Base-by-base conservation (phyloP, 129 eudicot genomes). In the Chrysanthemum makinoi region DNA sequence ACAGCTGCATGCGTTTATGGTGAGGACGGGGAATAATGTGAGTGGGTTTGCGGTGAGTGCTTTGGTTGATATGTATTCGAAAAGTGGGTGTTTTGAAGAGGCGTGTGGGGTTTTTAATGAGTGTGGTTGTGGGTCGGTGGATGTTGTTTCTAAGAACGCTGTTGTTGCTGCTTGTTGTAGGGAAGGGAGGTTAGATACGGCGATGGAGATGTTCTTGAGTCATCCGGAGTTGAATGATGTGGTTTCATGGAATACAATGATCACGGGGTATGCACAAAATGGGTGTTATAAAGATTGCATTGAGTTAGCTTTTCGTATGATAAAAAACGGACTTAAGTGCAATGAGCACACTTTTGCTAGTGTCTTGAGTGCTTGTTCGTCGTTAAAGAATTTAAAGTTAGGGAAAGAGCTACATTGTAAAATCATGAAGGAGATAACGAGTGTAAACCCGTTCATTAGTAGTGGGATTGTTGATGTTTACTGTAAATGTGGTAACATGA, bases 141-240 rank as follows among this genome's bases (percentile, higher is more conserved):
- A 90, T 64, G 78, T 75, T 65, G 96, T 86, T 49, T 85, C 95
- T 1, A 94, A 87, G 76, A 94, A 94, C 66, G 95, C 97, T 3
- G 80, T 81, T 68, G 79, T 94, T n/a, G 99, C 97, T 13, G 97
- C 99, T 62, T 94, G 97, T 75, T 87, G 83, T 35, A 87, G 97
- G 55, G 91, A 87, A 75, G 95, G 96, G 30, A 77, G 81, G 33
- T 46, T 90, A 50, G 85, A 86, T n/a, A 72, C 77, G 79, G 97
- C 97, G 0, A 11, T 65, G 66, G 66, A 86, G 48, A 15, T 90
- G 7, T 94, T 94, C 76, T 67, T 60, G 70, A 70, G 17, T 24
- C 62, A 82, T 3, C 75, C 82, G 1, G 96, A 80, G 80, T 82
- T 86, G 18, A 86, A 83, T 66, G 97, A 94, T 63, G 76, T 58